Percentiles rank a stretch among this genome's conserved stretches.
phyloP scores from a whole-genome alignment of 1,284 basidiomycete genomes.

The Papiliotrema terrestris region DNA sequence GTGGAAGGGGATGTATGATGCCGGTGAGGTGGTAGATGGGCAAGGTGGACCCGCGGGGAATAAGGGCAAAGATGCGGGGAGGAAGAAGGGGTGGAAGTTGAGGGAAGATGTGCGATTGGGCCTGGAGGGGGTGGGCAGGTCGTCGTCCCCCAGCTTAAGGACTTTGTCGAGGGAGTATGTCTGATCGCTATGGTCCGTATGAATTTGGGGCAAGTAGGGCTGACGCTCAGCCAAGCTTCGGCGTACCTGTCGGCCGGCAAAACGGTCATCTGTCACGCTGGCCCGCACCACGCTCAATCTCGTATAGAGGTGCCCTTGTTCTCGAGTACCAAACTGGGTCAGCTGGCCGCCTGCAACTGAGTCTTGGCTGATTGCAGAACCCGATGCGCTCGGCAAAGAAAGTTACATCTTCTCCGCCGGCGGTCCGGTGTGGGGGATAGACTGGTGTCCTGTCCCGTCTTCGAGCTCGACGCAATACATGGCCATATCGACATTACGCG shows the following conservation, averaged over 20 bases:
- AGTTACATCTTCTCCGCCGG: slow-evolving; percentile 63
- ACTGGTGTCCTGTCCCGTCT: slow-evolving; percentile 73
- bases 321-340: neutral
- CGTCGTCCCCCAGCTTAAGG: neutral
- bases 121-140: slow-evolving; percentile 29
- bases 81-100: slow-evolving; percentile 24
- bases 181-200: too few species aligned
- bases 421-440: slow-evolving; percentile 76
- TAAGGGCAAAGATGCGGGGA: slow-evolving; percentile 10
- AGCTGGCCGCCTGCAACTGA: neutral
- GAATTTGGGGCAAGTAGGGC: neutral
- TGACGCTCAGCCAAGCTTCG: slow-evolving; percentile 20
- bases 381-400: neutral
- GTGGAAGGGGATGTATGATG: slow-evolving; percentile 40
- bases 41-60: slow-evolving; percentile 9
- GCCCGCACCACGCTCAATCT: slow-evolving; percentile 18
- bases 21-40: neutral
- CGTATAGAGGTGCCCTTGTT: neutral
- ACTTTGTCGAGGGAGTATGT: slow-evolving; percentile 17
- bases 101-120: slow-evolving; percentile 34
- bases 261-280: slow-evolving; percentile 21
- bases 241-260: slow-evolving; percentile 24
- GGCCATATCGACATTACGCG: slow-evolving; percentile 69
- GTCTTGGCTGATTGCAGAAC: neutral
- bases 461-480: slow-evolving; percentile 62